Conservation (phyloP, 2,329 filamentous ascomycete species). For the Diaporthe ilicicola region DNA sequence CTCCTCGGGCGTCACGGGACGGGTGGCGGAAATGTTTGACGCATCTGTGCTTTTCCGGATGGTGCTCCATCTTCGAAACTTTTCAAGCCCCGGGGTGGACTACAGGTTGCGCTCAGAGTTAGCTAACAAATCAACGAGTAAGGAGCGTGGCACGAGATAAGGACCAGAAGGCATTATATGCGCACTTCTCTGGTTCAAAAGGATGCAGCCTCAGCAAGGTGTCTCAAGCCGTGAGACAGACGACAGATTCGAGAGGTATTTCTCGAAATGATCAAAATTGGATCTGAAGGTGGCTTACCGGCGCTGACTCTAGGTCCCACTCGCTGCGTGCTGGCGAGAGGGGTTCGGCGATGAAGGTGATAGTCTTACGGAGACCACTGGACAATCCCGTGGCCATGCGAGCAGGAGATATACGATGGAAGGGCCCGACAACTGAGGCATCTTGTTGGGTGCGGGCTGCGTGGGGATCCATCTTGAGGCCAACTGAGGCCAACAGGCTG, state of each 20-base stretch:
- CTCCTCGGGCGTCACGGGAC: not conserved
- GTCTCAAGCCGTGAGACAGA: no score
- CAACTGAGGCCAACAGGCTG: not conserved
- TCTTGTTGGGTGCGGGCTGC: not conserved
- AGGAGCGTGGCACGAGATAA: no score
- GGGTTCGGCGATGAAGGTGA: constrained; percentile 28
- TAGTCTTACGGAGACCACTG: constrained; percentile 9
- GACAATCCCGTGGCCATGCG: not conserved
- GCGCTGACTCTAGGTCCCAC: constrained; percentile 13
- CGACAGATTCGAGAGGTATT: no score
- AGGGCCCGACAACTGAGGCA: not conserved
- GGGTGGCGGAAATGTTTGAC: not conserved
- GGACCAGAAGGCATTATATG: no score
- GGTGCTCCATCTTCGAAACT: constrained; percentile 24
- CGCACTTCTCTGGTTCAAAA: no score
- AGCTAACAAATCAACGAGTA: no score
- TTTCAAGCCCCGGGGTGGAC: constrained; percentile 16
- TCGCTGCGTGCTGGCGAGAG: constrained; percentile 21
- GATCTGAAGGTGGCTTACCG: not conserved
- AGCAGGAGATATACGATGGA: not conserved
- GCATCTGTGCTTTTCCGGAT: constrained; percentile 6
- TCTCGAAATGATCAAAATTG: no score
- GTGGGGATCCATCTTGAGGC: constrained; percentile 12
- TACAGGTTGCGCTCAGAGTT: no score
- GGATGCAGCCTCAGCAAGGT: no score